These are phyloP conservation scores for Diplocarpon rosae DNA, from an alignment of 2,329 filamentous ascomycete genomes.

Conservation along the genomic window DNA sequence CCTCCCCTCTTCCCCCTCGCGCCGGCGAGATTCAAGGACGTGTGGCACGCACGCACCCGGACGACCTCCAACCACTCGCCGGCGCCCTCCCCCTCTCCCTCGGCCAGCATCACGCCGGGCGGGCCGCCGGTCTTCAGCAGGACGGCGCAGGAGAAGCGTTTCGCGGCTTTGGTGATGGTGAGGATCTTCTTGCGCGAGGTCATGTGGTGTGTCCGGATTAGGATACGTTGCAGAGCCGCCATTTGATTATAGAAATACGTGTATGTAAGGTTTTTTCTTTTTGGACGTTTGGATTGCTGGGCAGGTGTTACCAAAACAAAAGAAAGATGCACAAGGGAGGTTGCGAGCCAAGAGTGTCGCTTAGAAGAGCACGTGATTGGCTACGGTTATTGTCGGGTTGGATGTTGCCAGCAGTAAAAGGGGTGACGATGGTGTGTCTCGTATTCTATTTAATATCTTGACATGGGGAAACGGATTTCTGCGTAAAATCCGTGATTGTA, in stretches of 20 bases:
- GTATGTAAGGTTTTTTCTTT: not conserved
- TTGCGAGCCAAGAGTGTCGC: no score
- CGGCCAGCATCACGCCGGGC: conserved; percentile 72
- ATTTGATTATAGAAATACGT: not conserved
- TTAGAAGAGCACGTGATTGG: no score
- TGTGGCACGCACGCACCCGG: conserved; percentile 10
- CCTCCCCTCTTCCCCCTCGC: not conserved
- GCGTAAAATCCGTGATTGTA: no score
- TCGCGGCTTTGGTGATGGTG: conserved; percentile 51
- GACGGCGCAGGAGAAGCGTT: conserved; percentile 47
- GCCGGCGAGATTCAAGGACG: not conserved
- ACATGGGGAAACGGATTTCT: no score
- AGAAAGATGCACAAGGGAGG: no score
- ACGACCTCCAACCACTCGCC: conserved; percentile 22
- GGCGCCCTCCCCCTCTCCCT: conserved; percentile 27
- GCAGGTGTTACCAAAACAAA: no score
- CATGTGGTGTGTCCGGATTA: conserved; percentile 73
- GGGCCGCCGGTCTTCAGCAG: conserved; percentile 56
- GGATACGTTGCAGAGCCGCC: conserved; percentile 29
- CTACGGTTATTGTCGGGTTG: no score
- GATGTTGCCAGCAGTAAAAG: no score
- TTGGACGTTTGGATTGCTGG: not conserved
- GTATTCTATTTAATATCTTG: no score
- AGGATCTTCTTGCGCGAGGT: conserved; percentile 66
- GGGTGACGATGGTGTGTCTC: no score